A percentile compares a stretch with the other conserved stretches of the same genome.
Evolutionary conservation across 2,329 filamentous ascomycete genomes (phyloP).

Genomic region (Biscogniauxia mediterranea): DNA sequence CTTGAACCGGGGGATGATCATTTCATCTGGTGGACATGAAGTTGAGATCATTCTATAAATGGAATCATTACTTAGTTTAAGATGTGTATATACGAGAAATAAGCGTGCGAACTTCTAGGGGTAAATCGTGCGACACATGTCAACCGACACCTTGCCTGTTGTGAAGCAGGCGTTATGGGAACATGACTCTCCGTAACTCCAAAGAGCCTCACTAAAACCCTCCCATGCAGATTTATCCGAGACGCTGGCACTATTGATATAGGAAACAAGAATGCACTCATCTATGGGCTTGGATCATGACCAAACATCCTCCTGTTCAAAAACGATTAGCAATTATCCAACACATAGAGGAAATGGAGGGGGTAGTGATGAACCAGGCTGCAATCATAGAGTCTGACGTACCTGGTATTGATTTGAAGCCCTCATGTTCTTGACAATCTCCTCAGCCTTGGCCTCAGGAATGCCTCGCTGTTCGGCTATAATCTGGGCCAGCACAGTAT

Average conservation of each 20-base stretch:
- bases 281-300: slow-evolving; percentile 43
- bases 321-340: slow-evolving; percentile 31
- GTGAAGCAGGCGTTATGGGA: slow-evolving; percentile 11
- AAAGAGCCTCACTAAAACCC: slow-evolving; percentile 19
- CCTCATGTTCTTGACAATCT: slow-evolving; percentile 96
- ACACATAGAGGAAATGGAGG: slow-evolving; percentile 1
- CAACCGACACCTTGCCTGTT: slow-evolving; percentile 14
- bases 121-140: slow-evolving; percentile 20
- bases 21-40: too few species aligned
- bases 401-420: slow-evolving; percentile 94
- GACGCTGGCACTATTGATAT: slow-evolving; percentile 21
- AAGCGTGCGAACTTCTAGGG: slow-evolving; percentile 11
- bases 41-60: slow-evolving; percentile 21
- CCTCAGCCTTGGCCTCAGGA: slow-evolving; percentile 83
- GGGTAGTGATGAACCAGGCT: neutral
- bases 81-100: slow-evolving; percentile 20
- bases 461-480: slow-evolving; percentile 81
- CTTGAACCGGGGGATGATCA: too few species aligned
- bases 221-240: slow-evolving; percentile 28
- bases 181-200: slow-evolving; percentile 23
- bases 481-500: slow-evolving; percentile 80
- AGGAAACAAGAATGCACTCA: slow-evolving; percentile 19
- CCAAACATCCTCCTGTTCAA: slow-evolving; percentile 66
- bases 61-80: slow-evolving; percentile 23
- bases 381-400: slow-evolving; percentile 31